Percentiles rank a stretch among this genome's conserved stretches.
Evolutionary conservation across 495 filamentous ascomycete species (phyloP).

Genomic region (Chlorociboria aeruginascens): DNA sequence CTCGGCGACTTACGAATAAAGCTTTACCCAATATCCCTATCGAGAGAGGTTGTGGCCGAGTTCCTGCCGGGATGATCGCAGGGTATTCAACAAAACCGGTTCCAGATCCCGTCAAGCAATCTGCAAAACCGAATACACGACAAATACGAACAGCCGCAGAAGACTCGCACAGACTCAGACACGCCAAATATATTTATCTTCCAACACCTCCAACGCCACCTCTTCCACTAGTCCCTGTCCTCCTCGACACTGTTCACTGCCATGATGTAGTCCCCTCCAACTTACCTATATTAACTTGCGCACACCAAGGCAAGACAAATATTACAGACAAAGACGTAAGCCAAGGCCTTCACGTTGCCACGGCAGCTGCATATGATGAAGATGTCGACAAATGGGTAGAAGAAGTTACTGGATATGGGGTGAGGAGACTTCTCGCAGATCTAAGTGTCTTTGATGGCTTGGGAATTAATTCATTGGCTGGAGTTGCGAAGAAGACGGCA

Average conservation of each 20-base stretch:
- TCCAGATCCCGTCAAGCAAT: conserved; percentile 9
- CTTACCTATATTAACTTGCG: background rate
- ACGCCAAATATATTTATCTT: background rate
- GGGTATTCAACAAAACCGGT: conserved; percentile 1
- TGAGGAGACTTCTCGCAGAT: conserved; percentile 35
- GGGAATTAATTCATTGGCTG: conserved; percentile 11
- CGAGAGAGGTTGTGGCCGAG: background rate
- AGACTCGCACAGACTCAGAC: background rate
- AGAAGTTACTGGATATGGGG: conserved; percentile 29
- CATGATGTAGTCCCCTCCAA: background rate
- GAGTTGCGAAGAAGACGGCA: conserved; percentile 8
- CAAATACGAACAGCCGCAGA: background rate
- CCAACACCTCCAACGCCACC: background rate
- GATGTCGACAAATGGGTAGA: conserved; percentile 32
- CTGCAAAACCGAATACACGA: background rate
- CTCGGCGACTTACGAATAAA: no score
- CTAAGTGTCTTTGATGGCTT: conserved; percentile 31
- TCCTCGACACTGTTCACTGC: background rate
- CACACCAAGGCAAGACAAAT: conserved; percentile 18
- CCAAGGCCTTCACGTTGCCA: conserved; percentile 34
- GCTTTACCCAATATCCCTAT: background rate
- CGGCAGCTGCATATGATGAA: conserved; percentile 34
- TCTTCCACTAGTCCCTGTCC: background rate
- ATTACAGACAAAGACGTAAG: conserved; percentile 32
- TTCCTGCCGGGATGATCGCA: background rate